phyloP scores from a whole-genome alignment of 306 rosid genomes.

The Malus sylvestris region DNA sequence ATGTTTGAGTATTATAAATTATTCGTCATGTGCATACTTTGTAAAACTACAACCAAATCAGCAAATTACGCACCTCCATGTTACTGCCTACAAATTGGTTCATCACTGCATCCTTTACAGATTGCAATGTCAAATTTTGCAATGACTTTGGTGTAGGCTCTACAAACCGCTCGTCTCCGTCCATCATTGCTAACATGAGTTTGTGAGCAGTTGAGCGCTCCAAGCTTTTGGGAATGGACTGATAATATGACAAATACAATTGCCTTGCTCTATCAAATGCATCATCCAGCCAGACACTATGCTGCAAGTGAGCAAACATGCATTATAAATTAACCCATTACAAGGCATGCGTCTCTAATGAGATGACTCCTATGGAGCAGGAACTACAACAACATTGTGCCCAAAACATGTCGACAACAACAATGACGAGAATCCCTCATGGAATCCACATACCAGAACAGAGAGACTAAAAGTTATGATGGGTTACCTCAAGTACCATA shows the following conservation, averaged over 20 bases:
- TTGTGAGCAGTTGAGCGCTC: slow-evolving; percentile 99
- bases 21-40: not conserved
- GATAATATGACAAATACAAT: slow-evolving; percentile 82
- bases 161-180: slow-evolving; percentile 88
- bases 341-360: not conserved
- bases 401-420: not conserved
- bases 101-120: slow-evolving; percentile 90
- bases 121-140: slow-evolving; percentile 74
- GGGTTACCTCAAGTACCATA: slow-evolving; percentile 90
- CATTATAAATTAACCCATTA: not conserved
- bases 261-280: slow-evolving; percentile 97
- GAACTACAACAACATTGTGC: not conserved
- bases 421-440: not conserved
- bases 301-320: slow-evolving; percentile 52
- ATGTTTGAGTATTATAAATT: slow-evolving; percentile 9
- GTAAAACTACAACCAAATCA: not conserved
- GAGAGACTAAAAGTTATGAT: not conserved
- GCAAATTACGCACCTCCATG: slow-evolving; percentile 69
- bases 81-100: slow-evolving; percentile 82
- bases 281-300: slow-evolving; percentile 96
- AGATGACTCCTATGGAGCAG: not conserved
- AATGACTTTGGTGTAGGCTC: slow-evolving; percentile 91
- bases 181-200: slow-evolving; percentile 96
- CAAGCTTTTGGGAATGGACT: slow-evolving; percentile 97
- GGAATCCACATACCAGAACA: not conserved